Percentiles rank a stretch among this genome's conserved stretches.
phyloP scores from a whole-genome alignment of 176 grass and related monocot species.

The Areca catechu region DNA sequence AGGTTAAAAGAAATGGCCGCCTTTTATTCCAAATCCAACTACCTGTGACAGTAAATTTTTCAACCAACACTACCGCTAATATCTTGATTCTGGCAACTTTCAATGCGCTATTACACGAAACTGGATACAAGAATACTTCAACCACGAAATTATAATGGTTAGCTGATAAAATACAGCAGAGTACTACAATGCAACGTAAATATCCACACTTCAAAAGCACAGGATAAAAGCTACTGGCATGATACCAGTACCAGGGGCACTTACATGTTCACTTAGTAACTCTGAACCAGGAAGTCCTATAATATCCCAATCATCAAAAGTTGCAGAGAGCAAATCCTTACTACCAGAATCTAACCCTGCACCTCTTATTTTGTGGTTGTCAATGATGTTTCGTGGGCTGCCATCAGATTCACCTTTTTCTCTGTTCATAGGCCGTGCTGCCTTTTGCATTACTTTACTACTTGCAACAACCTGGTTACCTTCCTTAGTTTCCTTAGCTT shows the following conservation, averaged over 20 bases:
- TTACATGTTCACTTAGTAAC: constrained; percentile 70
- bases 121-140: no score
- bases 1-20: no score
- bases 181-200: no score
- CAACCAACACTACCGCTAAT: no score
- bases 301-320: constrained; percentile 89
- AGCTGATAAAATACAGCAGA: no score
- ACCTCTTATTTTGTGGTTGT: constrained; percentile 46
- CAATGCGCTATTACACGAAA: no score
- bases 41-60: no score
- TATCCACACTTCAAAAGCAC: no score
- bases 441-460: constrained; percentile 49
- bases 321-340: constrained; percentile 42
- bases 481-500: constrained; percentile 61
- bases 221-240: neutral
- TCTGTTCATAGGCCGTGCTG: constrained; percentile 32
- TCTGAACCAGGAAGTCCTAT: constrained; percentile 80
- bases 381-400: constrained; percentile 37
- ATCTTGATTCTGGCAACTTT: no score
- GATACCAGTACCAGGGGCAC: constrained; percentile 10
- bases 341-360: constrained; percentile 38
- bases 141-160: no score
- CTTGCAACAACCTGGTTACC: constrained; percentile 37
- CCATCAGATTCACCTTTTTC: constrained; percentile 55
- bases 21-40: no score